Evolutionary conservation across 108 stramenopile genomes (phyloP).

Genomic region (Cyclotella atomus): DNA sequence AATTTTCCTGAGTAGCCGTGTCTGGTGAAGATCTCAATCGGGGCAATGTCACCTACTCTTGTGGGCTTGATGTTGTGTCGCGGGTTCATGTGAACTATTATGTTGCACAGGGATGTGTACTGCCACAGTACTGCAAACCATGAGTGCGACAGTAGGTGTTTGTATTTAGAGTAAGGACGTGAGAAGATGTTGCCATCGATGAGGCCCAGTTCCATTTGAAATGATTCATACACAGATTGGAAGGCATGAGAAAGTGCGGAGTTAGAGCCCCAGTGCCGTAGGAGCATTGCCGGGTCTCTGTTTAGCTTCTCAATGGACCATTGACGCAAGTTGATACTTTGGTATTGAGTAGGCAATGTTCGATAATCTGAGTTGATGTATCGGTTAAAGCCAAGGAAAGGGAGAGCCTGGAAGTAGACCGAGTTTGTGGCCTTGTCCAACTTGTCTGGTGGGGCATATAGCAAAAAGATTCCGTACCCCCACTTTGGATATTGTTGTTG

Average conservation of each 20-base stretch:
- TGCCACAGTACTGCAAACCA: too few relatives aligned
- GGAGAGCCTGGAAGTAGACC: too few relatives aligned
- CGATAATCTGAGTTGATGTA: too few relatives aligned
- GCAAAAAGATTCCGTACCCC: too few relatives aligned
- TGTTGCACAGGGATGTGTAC: background rate
- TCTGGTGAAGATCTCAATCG: background rate
- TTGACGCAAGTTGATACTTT: conserved; percentile 2
- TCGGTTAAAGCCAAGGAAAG: too few relatives aligned
- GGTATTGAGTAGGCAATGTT: background rate
- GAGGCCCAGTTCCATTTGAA: conserved; percentile 3
- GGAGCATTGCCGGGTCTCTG: background rate
- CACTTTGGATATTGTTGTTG: too few relatives aligned
- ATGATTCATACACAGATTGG: too few relatives aligned
- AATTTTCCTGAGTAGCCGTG: background rate
- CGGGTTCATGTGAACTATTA: background rate
- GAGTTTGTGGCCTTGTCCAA: too few relatives aligned
- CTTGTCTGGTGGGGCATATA: too few relatives aligned
- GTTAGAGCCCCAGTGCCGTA: background rate
- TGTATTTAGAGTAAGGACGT: background rate
- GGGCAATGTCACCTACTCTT: background rate
- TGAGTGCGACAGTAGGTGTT: background rate
- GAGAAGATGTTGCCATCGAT: background rate
- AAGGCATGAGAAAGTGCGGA: too few relatives aligned
- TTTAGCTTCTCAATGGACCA: background rate
- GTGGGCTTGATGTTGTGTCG: background rate